Evolutionary conservation across 108 stramenopile genomes (phyloP), one percentile per base, ranked within the genome.

Genomic region (Conticribra weissflogii): DNA sequence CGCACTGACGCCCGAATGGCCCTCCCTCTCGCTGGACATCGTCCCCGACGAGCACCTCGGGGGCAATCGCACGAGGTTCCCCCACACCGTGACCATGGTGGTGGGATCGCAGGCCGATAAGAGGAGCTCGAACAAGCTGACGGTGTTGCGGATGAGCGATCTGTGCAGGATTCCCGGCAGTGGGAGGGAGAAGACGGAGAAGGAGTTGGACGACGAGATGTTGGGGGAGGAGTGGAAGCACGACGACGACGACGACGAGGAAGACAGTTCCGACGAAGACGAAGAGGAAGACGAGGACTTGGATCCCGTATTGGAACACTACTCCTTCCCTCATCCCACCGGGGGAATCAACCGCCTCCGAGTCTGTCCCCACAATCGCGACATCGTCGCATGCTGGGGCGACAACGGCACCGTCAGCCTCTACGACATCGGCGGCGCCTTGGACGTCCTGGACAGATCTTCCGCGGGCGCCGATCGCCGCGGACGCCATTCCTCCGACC

Each of bases 321-420:
- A 79, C 54, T 71, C 71, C n/a, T 61, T 97, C 29, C 76, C 76
- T 18, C 96, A 97, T 68, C 32, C 60, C 31, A 63, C 76, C 29
- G 98, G 98, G 46, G 95, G 95, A n/a, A 93, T 98, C 48, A 98
- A 98, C 81, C 91, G 98, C 69, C 59, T 99, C 3, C 78, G 97
- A 22, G 81, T 79, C 28, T 97, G 97, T 96, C 97, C 98, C 15
- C 97, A 97, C 66, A 74, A 79, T 47, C 45, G 80, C 14, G 74
- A 87, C 52, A 80, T 99, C 61, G 97, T 99, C 21, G 95, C 97
- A n/a, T 89, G 92, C 3, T 96, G 94, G 97, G 81, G 95, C 58
- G 98, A 98, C 45, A 76, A 65, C 4, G 94, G 96, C 5, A 74
- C 66, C 16, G 97, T 98, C 47, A 88, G 96, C 68, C 31, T 99